Conservation (phyloP, 2,329 filamentous ascomycete species). For the Daldinia sp. region DNA sequence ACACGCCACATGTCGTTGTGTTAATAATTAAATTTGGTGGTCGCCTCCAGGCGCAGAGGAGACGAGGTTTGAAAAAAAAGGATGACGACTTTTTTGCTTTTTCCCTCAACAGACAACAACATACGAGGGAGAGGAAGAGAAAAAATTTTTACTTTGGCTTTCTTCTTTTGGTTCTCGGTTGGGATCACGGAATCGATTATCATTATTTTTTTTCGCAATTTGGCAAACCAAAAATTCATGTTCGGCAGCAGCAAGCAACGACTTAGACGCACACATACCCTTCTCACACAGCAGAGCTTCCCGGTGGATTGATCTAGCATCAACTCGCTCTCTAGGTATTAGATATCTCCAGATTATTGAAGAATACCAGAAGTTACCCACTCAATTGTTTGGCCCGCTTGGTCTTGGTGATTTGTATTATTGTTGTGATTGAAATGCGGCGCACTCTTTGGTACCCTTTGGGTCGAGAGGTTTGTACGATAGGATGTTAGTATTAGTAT, state of each 20-base stretch:
- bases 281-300: slow-evolving; percentile 25
- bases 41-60: slow-evolving; percentile 36
- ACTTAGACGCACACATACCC: slow-evolving; percentile 16
- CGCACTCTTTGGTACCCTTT: neutral
- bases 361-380: slow-evolving; percentile 77
- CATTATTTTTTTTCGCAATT: slow-evolving; percentile 42
- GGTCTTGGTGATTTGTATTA: slow-evolving; percentile 16
- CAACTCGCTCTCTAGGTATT: slow-evolving; percentile 76
- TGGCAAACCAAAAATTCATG: slow-evolving; percentile 42
- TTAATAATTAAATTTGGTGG: slow-evolving; percentile 48
- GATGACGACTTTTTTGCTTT: neutral
- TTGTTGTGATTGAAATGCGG: slow-evolving; percentile 4
- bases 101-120: slow-evolving; percentile 7
- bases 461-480: slow-evolving; percentile 6
- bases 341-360: slow-evolving; percentile 61
- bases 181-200: slow-evolving; percentile 43
- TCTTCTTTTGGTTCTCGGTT: slow-evolving; percentile 44
- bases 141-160: slow-evolving; percentile 41
- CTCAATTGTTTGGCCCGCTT: slow-evolving; percentile 54
- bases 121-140: slow-evolving; percentile 12
- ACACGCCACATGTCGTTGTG: slow-evolving; percentile 47
- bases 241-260: slow-evolving; percentile 39
- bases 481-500: slow-evolving; percentile 9
- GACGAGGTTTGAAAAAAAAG: slow-evolving; percentile 25
- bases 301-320: slow-evolving; percentile 54